Evolutionary conservation across 2,329 filamentous ascomycete species (phyloP), one percentile per base, ranked within the genome.

Genomic region (Zymoseptoria passerinii): DNA sequence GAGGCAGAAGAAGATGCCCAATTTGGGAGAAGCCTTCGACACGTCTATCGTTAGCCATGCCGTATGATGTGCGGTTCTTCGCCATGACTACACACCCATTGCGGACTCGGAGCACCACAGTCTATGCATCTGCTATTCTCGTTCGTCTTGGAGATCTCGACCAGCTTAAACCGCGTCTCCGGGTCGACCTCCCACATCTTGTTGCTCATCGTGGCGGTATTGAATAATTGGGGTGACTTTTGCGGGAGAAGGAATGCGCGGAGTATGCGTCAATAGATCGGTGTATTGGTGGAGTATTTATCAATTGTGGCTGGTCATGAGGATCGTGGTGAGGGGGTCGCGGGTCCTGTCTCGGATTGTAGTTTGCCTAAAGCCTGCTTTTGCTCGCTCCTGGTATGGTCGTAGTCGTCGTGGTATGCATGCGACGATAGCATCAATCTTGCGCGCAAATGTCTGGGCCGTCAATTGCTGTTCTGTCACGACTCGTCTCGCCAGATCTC

Each of bases 121-220:
- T 99, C 94, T 78, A 92, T 92, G 79, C 94, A 99, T 68, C 84
- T 78, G 72, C 89, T 90, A 76, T 99, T 99, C 67, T 87, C 86
- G 67, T 90, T 87, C 67, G 87, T 87, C 75, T 95, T 95, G 74
- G 96, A 92, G 67, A 97, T 90, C 62, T 90, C 85, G 65, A 91
- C 85, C 72, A 99, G 86, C 90, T 97, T 97, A 72, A 88, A 90
- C 77, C 90, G 85, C 62, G 92, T 97, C 80, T 97, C 92, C 53
- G 94, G 94, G 76, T 99, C 94, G 66, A 99, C 91, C 79, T 99
- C 94, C 94, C 94, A 99, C 88, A 96, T 92, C 77, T 92, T 92
- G 19, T 29, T 29, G 71, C 76, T 78, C 77, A 78, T 78, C 50
- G 61, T 69, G 71, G 58, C 63, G 59, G 60, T 51, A 29, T 60